Conservation (phyloP, 2,329 filamentous ascomycete genomes). For the Phyllosticta paracitricarpa region DNA sequence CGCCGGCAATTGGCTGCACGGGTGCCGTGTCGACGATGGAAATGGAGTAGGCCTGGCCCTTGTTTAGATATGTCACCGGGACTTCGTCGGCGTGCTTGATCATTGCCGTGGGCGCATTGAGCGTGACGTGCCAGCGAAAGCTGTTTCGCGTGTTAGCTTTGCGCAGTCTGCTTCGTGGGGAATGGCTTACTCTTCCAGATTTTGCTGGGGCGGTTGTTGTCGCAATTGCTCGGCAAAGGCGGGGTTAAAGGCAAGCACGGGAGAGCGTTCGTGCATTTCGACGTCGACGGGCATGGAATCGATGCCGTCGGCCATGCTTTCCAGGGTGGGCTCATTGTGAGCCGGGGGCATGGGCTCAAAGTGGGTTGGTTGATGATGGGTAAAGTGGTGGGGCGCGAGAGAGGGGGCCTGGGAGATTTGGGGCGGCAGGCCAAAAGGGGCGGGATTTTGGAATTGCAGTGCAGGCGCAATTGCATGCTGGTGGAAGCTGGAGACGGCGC, state of each 20-base stretch:
- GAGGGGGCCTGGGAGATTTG: constrained; percentile 33
- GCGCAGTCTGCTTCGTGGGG: neutral
- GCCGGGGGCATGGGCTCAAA: constrained; percentile 69
- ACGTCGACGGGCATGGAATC: constrained; percentile 38
- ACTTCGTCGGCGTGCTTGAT: constrained; percentile 83
- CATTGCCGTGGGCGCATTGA: constrained; percentile 96
- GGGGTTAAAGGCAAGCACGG: constrained; percentile 47
- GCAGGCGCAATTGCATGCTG: constrained; percentile 27
- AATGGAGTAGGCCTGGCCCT: constrained; percentile 87
- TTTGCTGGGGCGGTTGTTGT: constrained; percentile 26
- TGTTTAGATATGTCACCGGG: constrained; percentile 95
- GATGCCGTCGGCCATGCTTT: constrained; percentile 28
- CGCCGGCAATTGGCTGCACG: constrained; percentile 42
- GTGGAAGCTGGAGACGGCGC: constrained; percentile 57
- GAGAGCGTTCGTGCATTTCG: constrained; percentile 51
- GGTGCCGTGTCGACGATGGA: constrained; percentile 70
- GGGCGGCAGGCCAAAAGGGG: constrained; percentile 55
- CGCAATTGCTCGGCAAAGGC: constrained; percentile 38
- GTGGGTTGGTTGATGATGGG: constrained; percentile 68
- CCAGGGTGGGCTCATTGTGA: constrained; percentile 57
- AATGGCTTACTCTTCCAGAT: constrained; percentile 37
- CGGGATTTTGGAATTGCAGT: constrained; percentile 50
- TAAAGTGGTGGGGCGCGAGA: constrained; percentile 70
- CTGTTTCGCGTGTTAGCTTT: constrained; percentile 29
- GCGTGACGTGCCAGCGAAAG: constrained; percentile 80